Conservation (phyloP, 2,329 filamentous ascomycete genomes). For the Dactylellina sp. region DNA sequence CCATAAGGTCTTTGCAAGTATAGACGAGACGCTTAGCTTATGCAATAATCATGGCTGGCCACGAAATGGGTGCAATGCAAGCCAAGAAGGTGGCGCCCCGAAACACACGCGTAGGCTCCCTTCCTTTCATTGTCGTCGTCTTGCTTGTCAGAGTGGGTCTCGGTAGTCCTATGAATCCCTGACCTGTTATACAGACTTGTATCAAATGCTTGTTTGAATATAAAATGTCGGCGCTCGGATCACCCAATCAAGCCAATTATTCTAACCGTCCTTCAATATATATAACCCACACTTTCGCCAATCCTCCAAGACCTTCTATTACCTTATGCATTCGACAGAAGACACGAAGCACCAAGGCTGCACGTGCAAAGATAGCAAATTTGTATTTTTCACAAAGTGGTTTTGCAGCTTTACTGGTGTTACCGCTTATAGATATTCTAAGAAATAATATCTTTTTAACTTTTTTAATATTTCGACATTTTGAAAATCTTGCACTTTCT, state of each 20-base stretch:
- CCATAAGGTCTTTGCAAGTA: neutral
- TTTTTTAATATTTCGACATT: neutral
- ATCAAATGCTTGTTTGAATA: constrained; percentile 6
- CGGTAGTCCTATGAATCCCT: constrained; percentile 7
- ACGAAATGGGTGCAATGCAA: neutral
- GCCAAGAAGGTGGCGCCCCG: neutral
- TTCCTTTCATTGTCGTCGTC: neutral
- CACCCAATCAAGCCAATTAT: neutral
- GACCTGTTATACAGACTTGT: neutral
- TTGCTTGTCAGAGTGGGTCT: neutral
- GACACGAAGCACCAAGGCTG: constrained; percentile 9
- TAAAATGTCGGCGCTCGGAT: constrained; percentile 37
- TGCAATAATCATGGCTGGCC: constrained; percentile 1
- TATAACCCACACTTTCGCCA: constrained; percentile 6
- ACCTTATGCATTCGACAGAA: constrained; percentile 22
- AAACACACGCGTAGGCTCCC: neutral
- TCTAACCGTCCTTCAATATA: constrained; percentile 10
- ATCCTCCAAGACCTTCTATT: constrained; percentile 12
- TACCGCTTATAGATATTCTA: constrained; percentile 28
- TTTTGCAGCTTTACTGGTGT: constrained; percentile 38
- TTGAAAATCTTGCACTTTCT: too few relatives aligned
- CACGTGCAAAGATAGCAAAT: constrained; percentile 19
- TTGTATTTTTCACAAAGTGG: constrained; percentile 39
- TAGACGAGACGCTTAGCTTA: neutral
- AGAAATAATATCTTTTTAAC: constrained; percentile 12